Evolutionary conservation across 2,329 filamentous ascomycete genomes (phyloP).

Genomic region (Aspergillus niger): DNA sequence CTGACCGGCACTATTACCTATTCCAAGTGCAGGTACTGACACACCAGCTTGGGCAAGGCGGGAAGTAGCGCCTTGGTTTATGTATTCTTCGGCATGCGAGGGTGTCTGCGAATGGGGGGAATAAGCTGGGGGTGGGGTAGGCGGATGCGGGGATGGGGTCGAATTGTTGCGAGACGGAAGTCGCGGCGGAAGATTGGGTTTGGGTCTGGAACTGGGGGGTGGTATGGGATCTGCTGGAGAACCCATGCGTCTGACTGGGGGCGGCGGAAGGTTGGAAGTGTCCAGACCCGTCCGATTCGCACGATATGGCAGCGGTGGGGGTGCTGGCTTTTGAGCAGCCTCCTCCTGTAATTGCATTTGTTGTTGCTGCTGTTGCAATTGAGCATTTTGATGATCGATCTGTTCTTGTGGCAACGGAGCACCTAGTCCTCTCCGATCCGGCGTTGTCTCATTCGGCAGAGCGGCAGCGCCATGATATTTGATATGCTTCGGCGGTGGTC

Average conservation of each 20-base stretch:
- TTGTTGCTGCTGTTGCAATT: conserved; percentile 19
- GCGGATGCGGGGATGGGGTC: conserved; percentile 46
- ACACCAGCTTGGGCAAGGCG: conserved; percentile 74
- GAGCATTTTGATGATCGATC: conserved; percentile 33
- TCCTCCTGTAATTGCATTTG: conserved; percentile 27
- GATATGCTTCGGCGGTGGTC: conserved; percentile 72
- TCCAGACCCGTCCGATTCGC: conserved; percentile 70
- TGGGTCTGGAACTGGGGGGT: conserved; percentile 41
- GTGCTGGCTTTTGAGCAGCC: conserved; percentile 39
- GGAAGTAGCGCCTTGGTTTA: conserved; percentile 63
- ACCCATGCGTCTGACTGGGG: conserved; percentile 58
- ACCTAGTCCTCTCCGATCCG: conserved; percentile 47
- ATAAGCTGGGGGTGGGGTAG: conserved; percentile 50
- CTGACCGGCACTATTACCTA: conserved; percentile 50
- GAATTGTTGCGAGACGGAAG: conserved; percentile 69
- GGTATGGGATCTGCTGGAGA: conserved; percentile 31
- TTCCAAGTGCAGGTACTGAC: conserved; percentile 75
- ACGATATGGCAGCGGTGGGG: conserved; percentile 66
- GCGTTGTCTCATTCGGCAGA: conserved; percentile 48
- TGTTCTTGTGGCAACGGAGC: conserved; percentile 45
- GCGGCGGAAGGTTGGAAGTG: conserved; percentile 69
- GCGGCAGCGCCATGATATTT: conserved; percentile 52
- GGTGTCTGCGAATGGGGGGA: conserved; percentile 42
- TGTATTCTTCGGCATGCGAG: conserved; percentile 36
- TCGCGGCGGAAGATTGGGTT: conserved; percentile 65